These are phyloP conservation scores for Verticillium alfalfae DNA, from an alignment of 2,329 filamentous ascomycete species.

Conservation along the genomic window DNA sequence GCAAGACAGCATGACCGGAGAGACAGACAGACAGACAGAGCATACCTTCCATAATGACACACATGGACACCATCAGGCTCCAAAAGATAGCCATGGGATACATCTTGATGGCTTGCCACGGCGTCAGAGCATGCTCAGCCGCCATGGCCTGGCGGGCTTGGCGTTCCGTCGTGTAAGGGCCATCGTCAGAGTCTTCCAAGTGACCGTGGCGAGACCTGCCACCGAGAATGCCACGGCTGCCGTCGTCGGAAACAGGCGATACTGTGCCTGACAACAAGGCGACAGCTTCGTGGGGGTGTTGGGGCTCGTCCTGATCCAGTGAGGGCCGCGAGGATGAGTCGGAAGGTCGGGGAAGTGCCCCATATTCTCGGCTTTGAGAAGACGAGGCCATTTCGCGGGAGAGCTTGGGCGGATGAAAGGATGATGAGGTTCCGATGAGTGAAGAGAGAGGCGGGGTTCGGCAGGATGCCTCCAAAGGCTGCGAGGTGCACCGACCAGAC, in stretches of 20 bases:
- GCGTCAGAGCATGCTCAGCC: conserved; percentile 8
- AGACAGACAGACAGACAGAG: not conserved
- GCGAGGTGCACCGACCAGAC: not conserved
- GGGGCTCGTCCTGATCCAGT: not conserved
- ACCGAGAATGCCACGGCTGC: not conserved
- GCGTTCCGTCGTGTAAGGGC: not conserved
- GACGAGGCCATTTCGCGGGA: not conserved
- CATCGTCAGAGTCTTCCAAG: not conserved
- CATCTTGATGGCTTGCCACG: conserved; percentile 8
- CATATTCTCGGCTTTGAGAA: not conserved
- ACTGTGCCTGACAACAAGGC: not conserved
- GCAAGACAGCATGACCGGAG: not conserved
- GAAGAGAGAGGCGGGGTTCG: not conserved
- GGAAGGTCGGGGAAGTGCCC: not conserved
- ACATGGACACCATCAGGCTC: conserved; percentile 17
- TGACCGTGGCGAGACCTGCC: not conserved
- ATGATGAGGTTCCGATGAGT: not conserved
- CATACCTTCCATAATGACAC: conserved; percentile 23
- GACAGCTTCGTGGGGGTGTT: not conserved
- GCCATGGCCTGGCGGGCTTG: conserved; percentile 5
- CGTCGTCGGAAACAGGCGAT: not conserved
- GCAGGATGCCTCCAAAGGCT: not conserved
- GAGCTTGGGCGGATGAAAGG: not conserved
- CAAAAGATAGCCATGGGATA: conserved; percentile 19
- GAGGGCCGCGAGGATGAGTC: not conserved